Evolutionary conservation across 305 asterid genomes (phyloP).

Genomic region (Coffea humblotiana): DNA sequence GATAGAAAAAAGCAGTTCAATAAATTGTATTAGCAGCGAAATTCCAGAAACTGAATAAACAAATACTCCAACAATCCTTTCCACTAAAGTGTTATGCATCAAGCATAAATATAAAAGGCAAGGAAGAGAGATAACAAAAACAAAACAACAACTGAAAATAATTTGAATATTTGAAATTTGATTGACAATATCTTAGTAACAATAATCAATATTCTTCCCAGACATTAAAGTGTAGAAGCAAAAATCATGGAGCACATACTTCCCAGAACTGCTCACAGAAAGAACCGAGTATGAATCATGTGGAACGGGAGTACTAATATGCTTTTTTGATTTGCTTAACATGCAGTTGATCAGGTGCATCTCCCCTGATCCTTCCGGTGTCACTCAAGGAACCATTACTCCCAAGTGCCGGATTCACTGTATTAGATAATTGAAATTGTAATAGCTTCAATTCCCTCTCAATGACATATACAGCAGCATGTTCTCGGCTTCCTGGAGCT

Average conservation of each 20-base stretch:
- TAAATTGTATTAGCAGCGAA: constrained; percentile 8
- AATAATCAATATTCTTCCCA: neutral
- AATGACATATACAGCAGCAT: constrained; percentile 79
- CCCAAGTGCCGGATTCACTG: constrained; percentile 85
- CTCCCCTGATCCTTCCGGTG: constrained; percentile 85
- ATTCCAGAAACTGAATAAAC: neutral
- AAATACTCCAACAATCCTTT: neutral
- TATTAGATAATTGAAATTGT: constrained; percentile 83
- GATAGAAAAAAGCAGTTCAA: constrained; percentile 21
- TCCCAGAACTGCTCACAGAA: constrained; percentile 92
- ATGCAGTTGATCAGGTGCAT: constrained; percentile 69
- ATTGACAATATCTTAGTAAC: neutral
- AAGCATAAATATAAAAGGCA: neutral
- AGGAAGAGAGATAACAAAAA: neutral
- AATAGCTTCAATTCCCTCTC: constrained; percentile 82
- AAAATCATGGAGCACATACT: constrained; percentile 53
- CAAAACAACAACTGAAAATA: neutral
- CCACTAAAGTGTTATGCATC: neutral
- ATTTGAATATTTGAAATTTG: neutral
- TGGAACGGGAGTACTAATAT: constrained; percentile 84
- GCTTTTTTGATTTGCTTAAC: constrained; percentile 92
- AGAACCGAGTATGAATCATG: constrained; percentile 86
- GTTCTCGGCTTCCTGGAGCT: constrained; percentile 74
- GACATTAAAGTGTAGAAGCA: neutral
- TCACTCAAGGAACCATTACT: constrained; percentile 89